Base-by-base conservation (phyloP, 2,329 filamentous ascomycete species). In the Fusarium sp. region DNA sequence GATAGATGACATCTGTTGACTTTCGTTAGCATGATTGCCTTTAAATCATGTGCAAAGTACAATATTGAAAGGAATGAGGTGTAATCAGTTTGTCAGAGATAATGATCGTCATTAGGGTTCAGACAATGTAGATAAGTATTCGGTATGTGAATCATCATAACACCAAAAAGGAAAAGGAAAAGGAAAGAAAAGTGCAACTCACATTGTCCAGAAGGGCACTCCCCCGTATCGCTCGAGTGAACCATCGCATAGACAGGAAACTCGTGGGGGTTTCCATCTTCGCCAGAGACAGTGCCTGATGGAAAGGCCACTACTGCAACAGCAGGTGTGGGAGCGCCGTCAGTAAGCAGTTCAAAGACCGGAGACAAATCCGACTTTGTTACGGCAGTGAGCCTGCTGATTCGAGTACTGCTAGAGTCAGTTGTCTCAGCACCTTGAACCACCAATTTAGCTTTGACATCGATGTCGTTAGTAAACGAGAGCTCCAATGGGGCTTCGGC, bases 71-170 rank as follows among this genome's bases (percentile, higher is more conserved):
- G 29, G 39, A 67, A 55, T 66, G 31, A 43, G 58, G 69, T 77
- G 81, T 83, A 84, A 89, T 97, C 93, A 97, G 93, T 84, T 91
- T 93, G 90, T 95, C 91, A 95, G 92, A 94, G 89, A 88, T 85
- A 85, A 85, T 67, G 87, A 87, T 96, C 94, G 90, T 97, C 94
- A 97, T 83, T 87, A 86, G 80, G 84, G 83, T 92, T 97, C 95
- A 94, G 95, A 92, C 94, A 98, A 98, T 98, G 95, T 98, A 98
- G 95, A 98, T 98, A 98, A 98, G 94, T 94, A 93, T 96, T 97
- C 87, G 81, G 85, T 85, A 82, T 80, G 82, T 63, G 87, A 81
- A 86, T 97, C 94, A 98, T 98, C 95, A 94, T 92, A 85, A 86
- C 81, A 86, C 81, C 60, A 54, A 85, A 11, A 78, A 75, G 64